Percentiles rank a stretch among this genome's conserved stretches.
phyloP scores from a whole-genome alignment of 1,284 basidiomycete species.

The Omphalotus olearius region DNA sequence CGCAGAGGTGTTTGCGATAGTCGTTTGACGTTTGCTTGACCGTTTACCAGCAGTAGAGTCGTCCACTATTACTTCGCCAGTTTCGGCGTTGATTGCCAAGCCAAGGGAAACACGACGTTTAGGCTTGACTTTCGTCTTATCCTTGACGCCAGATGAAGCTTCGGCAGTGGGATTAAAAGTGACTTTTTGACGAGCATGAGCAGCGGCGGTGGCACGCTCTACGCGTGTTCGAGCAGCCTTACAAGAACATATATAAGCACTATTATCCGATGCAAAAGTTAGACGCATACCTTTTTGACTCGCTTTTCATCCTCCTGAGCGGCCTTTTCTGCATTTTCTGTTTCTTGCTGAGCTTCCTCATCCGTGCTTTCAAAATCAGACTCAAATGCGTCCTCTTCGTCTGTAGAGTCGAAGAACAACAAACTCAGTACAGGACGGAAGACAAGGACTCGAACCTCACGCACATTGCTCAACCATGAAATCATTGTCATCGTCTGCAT shows the following conservation, averaged over 20 bases:
- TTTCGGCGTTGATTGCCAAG: conserved; percentile 49
- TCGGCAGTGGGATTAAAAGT: conserved; percentile 54
- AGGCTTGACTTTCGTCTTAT: conserved; percentile 30
- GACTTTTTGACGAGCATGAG: conserved; percentile 57
- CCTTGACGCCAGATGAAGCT: conserved; percentile 23
- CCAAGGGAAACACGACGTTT: conserved; percentile 54
- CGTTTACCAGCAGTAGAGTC: conserved; percentile 36
- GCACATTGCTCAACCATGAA: conserved; percentile 60
- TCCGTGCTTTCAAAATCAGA: conserved; percentile 83
- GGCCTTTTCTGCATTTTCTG: conserved; percentile 51
- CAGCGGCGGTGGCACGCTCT: conserved; percentile 59
- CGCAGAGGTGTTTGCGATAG: conserved; percentile 60
- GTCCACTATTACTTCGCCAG: conserved; percentile 42
- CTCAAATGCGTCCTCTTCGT: conserved; percentile 75
- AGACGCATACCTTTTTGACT: conserved; percentile 44
- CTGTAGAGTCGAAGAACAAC: conserved; percentile 29
- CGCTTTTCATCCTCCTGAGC: conserved; percentile 58
- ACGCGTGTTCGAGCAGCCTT: conserved; percentile 52
- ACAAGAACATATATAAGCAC: neutral
- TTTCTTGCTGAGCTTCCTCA: conserved; percentile 59
- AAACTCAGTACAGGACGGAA: neutral
- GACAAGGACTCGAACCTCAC: neutral
- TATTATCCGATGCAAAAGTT: neutral
- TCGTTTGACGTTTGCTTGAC: conserved; percentile 62
- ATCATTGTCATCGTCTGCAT: conserved; percentile 68